Evolutionary conservation across 108 stramenopile species (phyloP), one percentile per base, ranked within the genome.

Genomic region (Seminavis robusta): DNA sequence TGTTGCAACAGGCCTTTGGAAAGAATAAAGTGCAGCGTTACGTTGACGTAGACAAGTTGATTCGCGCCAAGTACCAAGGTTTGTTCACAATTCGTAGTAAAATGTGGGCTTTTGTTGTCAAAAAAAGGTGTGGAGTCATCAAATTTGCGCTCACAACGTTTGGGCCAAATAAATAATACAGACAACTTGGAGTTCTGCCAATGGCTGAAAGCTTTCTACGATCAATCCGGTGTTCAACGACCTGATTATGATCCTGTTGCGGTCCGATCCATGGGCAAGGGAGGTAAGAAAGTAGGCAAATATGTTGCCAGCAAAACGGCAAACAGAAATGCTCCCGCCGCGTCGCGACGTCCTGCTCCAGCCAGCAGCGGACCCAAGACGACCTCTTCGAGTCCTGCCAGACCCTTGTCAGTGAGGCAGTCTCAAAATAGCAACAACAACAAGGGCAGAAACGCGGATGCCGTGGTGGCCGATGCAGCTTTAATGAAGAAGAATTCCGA

Each of bases 111-210:
- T 69, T 80, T 56, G 65, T 47, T 78, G 4, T 20, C 3, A 4
- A 56, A 3, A 2, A 40, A 20, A 16, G 3, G 3, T 40, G 3
- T 2, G 3, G 19, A 19, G 16, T n/a, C n/a, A n/a, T n/a, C n/a
- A n/a, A n/a, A n/a, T n/a, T n/a, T n/a, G 54, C n/a, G 8, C 46
- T 88, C 24, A 75, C 74, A n/a, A 50, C 13, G 15, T 15, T n/a
- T 15, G 81, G 30, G 89, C 76, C 0, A 95, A 88, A 77, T 93
- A 93, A 70, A 86, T 87, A 67, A n/a, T n/a, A n/a, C n/a, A n/a
- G 97, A 98, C 74, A 98, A 98, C 72, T 76, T 99, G 33, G 99
- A 99, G 59, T 97, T 98, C 61, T 95, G 96, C 71, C 99, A 99
- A 82, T 98, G 94, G 94, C 74, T 95, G 64, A 98, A 98, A 78